A percentile compares a stretch with the other conserved stretches of the same genome.
Conservation (phyloP, 768 basidiomycete species). For the Agaricus subrufescens region DNA sequence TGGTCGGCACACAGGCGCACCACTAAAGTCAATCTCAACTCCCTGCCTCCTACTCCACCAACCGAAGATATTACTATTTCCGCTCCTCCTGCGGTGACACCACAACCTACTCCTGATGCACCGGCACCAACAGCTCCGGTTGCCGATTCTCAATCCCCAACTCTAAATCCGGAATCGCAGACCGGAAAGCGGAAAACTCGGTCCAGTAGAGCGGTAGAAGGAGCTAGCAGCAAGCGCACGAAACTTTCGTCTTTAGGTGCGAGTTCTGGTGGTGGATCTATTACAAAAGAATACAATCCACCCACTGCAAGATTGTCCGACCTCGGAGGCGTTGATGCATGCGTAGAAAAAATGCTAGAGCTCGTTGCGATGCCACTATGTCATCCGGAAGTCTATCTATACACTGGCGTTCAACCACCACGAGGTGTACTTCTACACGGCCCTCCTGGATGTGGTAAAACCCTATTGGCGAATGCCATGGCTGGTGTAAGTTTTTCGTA, state of each 20-base stretch:
- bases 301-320: conserved; percentile 76
- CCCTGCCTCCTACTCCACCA: conserved; percentile 21
- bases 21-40: conserved; percentile 66
- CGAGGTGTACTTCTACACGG: conserved; percentile 91
- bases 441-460: conserved; percentile 97
- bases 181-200: conserved; percentile 62
- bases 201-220: conserved; percentile 44
- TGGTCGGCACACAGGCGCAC: conserved; percentile 63
- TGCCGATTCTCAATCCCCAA: conserved; percentile 8
- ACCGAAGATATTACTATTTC: conserved; percentile 19
- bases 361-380: conserved; percentile 94
- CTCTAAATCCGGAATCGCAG: conserved; percentile 9
- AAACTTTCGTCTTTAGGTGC: conserved; percentile 32
- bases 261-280: conserved; percentile 21
- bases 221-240: conserved; percentile 51
- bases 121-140: conserved; percentile 10
- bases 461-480: conserved; percentile 88
- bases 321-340: conserved; percentile 82
- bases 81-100: conserved; percentile 13
- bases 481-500: conserved; percentile 66
- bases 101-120: conserved; percentile 9
- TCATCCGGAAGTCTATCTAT: conserved; percentile 93
- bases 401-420: conserved; percentile 90
- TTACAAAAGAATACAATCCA: conserved; percentile 63
- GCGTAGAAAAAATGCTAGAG: conserved; percentile 90